Conservation (phyloP, 1,284 basidiomycete genomes). For the Pterula multifida region DNA sequence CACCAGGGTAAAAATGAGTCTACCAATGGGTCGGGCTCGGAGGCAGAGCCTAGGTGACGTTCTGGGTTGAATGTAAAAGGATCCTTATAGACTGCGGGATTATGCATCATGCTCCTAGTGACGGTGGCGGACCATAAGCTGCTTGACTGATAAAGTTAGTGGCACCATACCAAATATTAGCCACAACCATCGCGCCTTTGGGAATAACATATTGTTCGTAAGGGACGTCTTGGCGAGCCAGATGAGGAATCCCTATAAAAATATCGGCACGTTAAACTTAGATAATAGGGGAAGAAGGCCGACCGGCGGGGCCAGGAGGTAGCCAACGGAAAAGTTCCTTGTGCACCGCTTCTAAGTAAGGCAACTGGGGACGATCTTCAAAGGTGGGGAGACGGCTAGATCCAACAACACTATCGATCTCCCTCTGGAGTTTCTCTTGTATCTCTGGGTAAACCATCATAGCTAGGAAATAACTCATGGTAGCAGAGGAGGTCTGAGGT, state of each 20-base stretch:
- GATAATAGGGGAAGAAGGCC: background rate
- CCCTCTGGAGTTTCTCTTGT: background rate
- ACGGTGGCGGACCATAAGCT: too few species aligned
- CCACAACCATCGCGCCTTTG: constrained; percentile 9
- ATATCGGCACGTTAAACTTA: background rate
- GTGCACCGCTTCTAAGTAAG: background rate
- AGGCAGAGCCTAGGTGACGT: background rate
- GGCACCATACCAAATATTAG: constrained; percentile 11
- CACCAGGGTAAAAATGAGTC: background rate
- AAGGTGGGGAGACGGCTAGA: background rate
- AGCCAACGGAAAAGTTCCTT: constrained; percentile 1
- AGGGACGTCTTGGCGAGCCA: background rate
- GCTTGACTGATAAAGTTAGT: too few species aligned
- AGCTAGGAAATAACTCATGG: background rate
- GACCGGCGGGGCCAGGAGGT: background rate
- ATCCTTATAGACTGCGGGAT: constrained; percentile 1
- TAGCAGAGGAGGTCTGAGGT: background rate
- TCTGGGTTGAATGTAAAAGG: constrained; percentile 2
- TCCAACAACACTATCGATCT: constrained; percentile 1
- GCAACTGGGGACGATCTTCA: background rate
- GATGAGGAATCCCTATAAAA: background rate
- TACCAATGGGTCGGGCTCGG: constrained; percentile 3
- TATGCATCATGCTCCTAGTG: constrained; percentile 1
- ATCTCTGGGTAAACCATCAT: constrained; percentile 2
- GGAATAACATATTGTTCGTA: constrained; percentile 13